Conservation (phyloP, 208 protist species). For the Trypanosoma melophagium region DNA sequence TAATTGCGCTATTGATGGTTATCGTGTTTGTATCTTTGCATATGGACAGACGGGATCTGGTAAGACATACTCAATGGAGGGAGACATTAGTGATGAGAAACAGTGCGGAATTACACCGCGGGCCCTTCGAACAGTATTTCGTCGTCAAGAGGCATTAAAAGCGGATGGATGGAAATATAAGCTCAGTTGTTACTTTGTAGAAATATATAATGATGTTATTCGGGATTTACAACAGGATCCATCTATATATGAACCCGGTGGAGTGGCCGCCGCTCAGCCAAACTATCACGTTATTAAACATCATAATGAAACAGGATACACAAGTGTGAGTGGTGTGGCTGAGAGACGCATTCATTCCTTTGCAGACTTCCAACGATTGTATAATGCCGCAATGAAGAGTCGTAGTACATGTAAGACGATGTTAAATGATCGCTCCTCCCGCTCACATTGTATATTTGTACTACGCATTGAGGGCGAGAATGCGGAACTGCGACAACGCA, state of each 20-base stretch:
- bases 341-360: constrained; percentile 45
- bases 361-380: constrained; percentile 65
- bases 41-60: constrained; percentile 92
- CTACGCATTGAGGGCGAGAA: constrained; percentile 75
- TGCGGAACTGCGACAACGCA: constrained; percentile 62
- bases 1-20: constrained; percentile 89
- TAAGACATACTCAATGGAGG: constrained; percentile 93
- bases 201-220: constrained; percentile 93
- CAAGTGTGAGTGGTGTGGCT: constrained; percentile 63
- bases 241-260: constrained; percentile 58
- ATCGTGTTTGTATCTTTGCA: constrained; percentile 89
- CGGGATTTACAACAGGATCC: constrained; percentile 80
- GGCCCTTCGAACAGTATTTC: constrained; percentile 73
- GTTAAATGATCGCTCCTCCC: constrained; percentile 88
- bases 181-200: constrained; percentile 78
- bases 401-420: constrained; percentile 79
- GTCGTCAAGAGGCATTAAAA: constrained; percentile 50
- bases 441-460: constrained; percentile 91
- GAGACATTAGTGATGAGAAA: constrained; percentile 39
- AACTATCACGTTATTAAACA: constrained; percentile 78
- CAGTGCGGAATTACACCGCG: constrained; percentile 81
- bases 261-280: constrained; percentile 24
- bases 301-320: constrained; percentile 38
- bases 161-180: constrained; percentile 80
- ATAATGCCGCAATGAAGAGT: constrained; percentile 59